These are phyloP conservation scores for Trichoderma aggressivum DNA, from an alignment of 2,329 filamentous ascomycete genomes.

Conservation along the genomic window DNA sequence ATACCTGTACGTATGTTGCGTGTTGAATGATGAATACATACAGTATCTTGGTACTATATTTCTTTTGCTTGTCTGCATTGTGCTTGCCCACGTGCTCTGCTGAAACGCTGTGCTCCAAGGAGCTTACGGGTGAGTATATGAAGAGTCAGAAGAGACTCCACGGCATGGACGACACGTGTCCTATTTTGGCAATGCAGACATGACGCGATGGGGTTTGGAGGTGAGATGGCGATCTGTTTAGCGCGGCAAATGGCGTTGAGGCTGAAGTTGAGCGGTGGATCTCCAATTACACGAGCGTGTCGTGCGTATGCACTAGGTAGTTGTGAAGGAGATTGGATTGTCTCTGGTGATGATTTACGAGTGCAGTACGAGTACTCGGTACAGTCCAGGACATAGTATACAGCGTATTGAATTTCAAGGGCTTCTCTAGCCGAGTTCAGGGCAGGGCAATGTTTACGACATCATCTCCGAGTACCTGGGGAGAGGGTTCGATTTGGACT, in stretches of 20 bases:
- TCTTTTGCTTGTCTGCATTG: neutral
- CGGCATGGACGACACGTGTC: neutral
- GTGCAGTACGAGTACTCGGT: neutral
- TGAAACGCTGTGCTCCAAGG: neutral
- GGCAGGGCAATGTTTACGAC: neutral
- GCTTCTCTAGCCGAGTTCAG: neutral
- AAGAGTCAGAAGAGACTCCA: neutral
- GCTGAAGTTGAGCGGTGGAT: conserved; percentile 4
- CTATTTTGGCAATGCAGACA: neutral
- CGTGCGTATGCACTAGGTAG: neutral
- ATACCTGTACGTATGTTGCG: neutral
- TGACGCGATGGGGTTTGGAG: neutral
- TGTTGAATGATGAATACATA: neutral
- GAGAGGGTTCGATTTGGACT: neutral
- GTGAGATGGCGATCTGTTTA: conserved; percentile 12
- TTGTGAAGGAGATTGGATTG: neutral
- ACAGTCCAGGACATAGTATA: no score
- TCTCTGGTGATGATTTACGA: neutral
- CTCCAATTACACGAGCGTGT: neutral
- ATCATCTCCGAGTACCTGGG: neutral
- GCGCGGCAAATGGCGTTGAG: neutral
- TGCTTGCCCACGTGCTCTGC: neutral
- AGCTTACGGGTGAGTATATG: neutral
- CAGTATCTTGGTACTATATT: neutral
- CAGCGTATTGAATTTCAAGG: no score